Base-by-base conservation (phyloP, 208 protist genomes). In the Porcisia deanei region DNA sequence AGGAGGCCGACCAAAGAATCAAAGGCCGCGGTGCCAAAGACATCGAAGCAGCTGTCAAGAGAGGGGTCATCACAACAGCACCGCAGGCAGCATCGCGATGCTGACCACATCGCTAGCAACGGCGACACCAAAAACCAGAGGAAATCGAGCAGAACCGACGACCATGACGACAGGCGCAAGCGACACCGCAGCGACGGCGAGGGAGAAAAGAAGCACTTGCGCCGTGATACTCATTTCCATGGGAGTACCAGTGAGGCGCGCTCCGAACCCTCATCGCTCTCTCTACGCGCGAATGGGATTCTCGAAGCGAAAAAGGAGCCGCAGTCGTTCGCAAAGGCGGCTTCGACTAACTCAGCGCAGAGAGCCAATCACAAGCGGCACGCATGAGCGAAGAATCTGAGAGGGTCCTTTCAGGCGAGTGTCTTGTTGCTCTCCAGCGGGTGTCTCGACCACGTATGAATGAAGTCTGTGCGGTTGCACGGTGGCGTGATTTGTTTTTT, bases 281-380 rank as follows among this genome's bases (percentile, higher is more conserved):
- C 63, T 12, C 63, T 10, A 7, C 41, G 41, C 37, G 34, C 63
- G 39, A 67, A 67, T 22, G 47, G 25, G 41, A 47, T 30, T 9
- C 69, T 52, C 18, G 61, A 75, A n/a, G 70, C 70, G 9, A 75
- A 75, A 61, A 80, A 75, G 54, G 76, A 66, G 61, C 39, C 34
- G 30, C 61, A 30, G 14, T 18, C 34, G n/a, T 39, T 69, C 5
- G 54, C 49, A 39, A 80, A 80, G 45, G 41, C 25, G 76, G 61
- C 30, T 18, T 43, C 43, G 43, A 30, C 66, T 25, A 71, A 22
- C 16, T 16, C 66, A 37, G 37, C 49, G 34, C 47, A 14, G 66
- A 45, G 4, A 22, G 30, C 9, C n/a, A 61, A 61, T 54, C 14
- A 7, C 52, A 25, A 57, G 34, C 58, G 25, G 8, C 55, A 3